Evolutionary conservation across 2,329 filamentous ascomycete species (phyloP), one percentile per base, ranked within the genome.

Genomic region (Aspergillus latus): DNA sequence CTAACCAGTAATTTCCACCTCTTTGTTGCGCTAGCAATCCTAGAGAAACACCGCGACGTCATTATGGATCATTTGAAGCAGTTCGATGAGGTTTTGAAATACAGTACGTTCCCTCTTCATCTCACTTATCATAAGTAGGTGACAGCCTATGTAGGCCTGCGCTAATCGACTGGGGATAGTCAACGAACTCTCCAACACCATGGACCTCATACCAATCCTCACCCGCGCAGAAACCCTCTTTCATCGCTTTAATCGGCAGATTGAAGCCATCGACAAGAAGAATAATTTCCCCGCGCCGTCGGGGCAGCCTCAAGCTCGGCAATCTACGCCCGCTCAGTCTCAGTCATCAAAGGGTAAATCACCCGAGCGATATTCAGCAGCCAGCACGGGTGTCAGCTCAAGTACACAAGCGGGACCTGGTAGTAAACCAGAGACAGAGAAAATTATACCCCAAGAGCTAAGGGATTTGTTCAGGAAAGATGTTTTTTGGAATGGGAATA

Each of bases 81-180:
- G 65, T 99, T 99, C 75, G 94, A 99, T 62, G 95, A 99, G 74
- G 91, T 99, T 32, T 78, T 99, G 29, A 99, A 99, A 80, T 99
- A 97, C 69, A 82, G 90, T 93, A 83, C 56, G 87, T 78, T 5
- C 11, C 16, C 28, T 16, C 3, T n/a, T 32, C 11, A 36, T 15
- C 21, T 11, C 5, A 36, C 11, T 45, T 4, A 1, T 21, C 21
- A 39, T 21, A 5, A n/a, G 37, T 29, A 2, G n/a, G 40, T 10
- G 21, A 21, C 21, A 21, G 21, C 21, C 21, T 21, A 21, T 21
- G 21, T 21, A 21, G 21, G 21, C 21, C 21, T 21, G 21, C 21
- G 40, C 37, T 26, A 28, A 13, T 11, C 21, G 21, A 28, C 4
- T n/a, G 34, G 34, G 9, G 15, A 39, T 5, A 94, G 91, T 99